A percentile compares a stretch with the other conserved stretches of the same genome.
phyloP scores from a whole-genome alignment of 495 filamentous ascomycete genomes.

The Cenococcum geophilum region DNA sequence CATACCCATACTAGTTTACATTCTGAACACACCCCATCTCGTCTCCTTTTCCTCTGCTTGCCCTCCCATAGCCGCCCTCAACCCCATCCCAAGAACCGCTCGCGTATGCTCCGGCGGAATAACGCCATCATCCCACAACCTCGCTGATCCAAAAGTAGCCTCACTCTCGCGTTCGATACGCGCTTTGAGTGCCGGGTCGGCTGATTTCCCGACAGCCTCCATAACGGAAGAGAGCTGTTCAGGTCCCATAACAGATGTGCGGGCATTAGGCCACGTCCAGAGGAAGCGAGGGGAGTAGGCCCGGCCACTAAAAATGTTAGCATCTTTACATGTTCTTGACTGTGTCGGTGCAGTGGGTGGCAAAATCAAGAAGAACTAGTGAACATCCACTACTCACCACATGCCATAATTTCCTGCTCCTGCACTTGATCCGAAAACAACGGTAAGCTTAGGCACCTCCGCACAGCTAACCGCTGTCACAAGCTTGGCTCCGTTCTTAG shows the following conservation, averaged over 20 bases:
- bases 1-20: slow-evolving; percentile 48
- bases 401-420: slow-evolving; percentile 77
- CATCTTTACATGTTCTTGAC: too few relatives aligned
- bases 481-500: slow-evolving; percentile 95
- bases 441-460: slow-evolving; percentile 94
- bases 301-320: slow-evolving; percentile 55
- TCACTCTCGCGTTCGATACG: slow-evolving; percentile 89
- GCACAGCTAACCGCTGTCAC: slow-evolving; percentile 94
- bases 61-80: slow-evolving; percentile 71
- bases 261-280: slow-evolving; percentile 97
- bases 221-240: slow-evolving; percentile 92
- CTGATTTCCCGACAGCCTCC: slow-evolving; percentile 82
- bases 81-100: slow-evolving; percentile 70
- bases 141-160: slow-evolving; percentile 77
- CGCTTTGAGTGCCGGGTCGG: slow-evolving; percentile 72
- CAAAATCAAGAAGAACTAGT: background rate
- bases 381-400: slow-evolving; percentile 48
- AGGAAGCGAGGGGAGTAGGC: slow-evolving; percentile 86
- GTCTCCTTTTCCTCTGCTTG: slow-evolving; percentile 54
- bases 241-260: slow-evolving; percentile 91
- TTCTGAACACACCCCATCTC: slow-evolving; percentile 91
- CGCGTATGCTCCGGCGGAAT: slow-evolving; percentile 87
- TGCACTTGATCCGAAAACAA: slow-evolving; percentile 80
- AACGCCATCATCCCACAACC: slow-evolving; percentile 94
- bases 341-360: background rate